These are phyloP conservation scores for Moesziomyces sp. DNA, from an alignment of 1,284 basidiomycete species.

Conservation along the genomic window DNA sequence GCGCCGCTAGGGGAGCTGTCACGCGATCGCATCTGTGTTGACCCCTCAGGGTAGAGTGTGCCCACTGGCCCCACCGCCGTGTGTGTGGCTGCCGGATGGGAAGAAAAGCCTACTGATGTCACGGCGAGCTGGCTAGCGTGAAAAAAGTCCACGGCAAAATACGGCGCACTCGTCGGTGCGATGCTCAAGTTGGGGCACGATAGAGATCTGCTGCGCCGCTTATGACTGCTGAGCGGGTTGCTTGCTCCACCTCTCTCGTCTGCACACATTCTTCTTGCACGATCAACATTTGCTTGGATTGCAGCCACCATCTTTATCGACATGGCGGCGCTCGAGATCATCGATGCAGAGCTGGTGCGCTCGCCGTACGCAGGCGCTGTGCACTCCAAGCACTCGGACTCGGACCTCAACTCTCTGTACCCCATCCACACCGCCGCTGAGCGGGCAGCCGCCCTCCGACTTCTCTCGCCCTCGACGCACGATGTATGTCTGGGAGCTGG, in stretches of 20 bases:
- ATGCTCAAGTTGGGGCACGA: no score
- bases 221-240: no score
- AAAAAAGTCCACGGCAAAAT: no score
- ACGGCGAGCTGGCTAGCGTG: no score
- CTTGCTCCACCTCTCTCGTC: no score
- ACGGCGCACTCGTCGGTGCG: no score
- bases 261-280: neutral
- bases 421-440: constrained; percentile 27
- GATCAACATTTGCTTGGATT: neutral
- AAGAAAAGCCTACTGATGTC: no score
- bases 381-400: neutral
- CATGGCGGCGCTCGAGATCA: constrained; percentile 40
- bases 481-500: constrained; percentile 51
- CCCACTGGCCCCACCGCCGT: no score
- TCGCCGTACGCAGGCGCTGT: neutral
- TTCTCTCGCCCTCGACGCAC: constrained; percentile 30
- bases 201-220: no score
- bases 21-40: neutral
- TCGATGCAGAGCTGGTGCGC: constrained; percentile 37
- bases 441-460: constrained; percentile 31
- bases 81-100: no score
- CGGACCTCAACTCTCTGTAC: constrained; percentile 6
- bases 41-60: no score
- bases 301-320: neutral
- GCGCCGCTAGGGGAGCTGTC: neutral